phyloP scores from a whole-genome alignment of 2,329 filamentous ascomycete genomes.

The Tolypocladium sp. region DNA sequence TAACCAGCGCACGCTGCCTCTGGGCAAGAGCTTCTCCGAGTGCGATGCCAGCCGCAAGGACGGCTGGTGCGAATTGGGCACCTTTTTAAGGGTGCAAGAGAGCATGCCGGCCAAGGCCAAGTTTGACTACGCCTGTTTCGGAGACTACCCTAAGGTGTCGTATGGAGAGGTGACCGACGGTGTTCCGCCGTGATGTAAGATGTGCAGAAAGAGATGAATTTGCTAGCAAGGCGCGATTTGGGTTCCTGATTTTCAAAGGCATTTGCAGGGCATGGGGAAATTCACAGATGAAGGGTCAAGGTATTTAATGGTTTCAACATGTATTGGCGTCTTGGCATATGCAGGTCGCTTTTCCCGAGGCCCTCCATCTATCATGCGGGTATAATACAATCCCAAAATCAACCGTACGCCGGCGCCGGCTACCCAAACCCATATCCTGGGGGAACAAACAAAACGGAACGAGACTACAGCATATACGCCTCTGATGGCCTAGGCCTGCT shows the following conservation, averaged over 20 bases:
- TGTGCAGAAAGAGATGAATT: not conserved
- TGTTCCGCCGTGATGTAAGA: conserved; percentile 13
- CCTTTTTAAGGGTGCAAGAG: conserved; percentile 56
- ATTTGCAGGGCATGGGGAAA: not conserved
- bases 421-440: conserved; percentile 2
- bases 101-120: conserved; percentile 47
- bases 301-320: not conserved
- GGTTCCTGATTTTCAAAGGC: not conserved
- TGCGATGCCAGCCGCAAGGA: conserved; percentile 56
- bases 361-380: conserved; percentile 1
- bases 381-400: conserved; percentile 1
- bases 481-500: not conserved
- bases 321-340: not conserved
- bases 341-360: not conserved
- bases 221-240: not conserved
- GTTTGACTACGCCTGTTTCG: conserved; percentile 60
- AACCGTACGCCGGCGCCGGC: conserved; percentile 7
- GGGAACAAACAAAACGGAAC: not conserved
- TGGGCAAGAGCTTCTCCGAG: conserved; percentile 55
- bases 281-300: not conserved
- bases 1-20: conserved; percentile 64
- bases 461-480: not conserved
- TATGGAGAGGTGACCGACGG: conserved; percentile 32
- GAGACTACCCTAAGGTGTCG: conserved; percentile 29
- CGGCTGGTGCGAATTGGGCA: conserved; percentile 67